Percentiles rank a stretch among this genome's conserved stretches.
Evolutionary conservation across 1,284 basidiomycete species (phyloP).

Genomic region (Malassezia caprae): DNA sequence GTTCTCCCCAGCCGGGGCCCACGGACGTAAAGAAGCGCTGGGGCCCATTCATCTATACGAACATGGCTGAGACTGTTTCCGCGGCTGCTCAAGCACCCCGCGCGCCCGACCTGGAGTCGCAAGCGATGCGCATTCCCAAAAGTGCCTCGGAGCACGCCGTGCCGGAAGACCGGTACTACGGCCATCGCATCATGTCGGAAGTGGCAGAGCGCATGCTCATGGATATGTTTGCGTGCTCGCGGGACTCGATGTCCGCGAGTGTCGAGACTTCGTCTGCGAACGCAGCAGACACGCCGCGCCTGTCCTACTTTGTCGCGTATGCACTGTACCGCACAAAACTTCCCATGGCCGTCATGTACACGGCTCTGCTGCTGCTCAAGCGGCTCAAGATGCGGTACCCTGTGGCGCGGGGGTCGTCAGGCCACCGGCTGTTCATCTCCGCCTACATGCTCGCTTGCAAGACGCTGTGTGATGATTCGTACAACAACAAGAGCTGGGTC

Average conservation of each 20-base stretch:
- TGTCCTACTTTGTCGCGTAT: conserved; percentile 47
- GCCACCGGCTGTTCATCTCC: conserved; percentile 48
- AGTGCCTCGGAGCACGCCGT: not conserved
- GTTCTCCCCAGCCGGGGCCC: not conserved
- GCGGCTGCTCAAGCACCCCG: not conserved
- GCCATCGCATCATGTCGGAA: conserved; percentile 10
- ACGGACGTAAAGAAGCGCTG: not conserved
- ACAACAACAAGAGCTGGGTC: conserved; percentile 48
- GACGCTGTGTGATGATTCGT: conserved; percentile 46
- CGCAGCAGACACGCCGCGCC: conserved; percentile 24
- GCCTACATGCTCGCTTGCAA: conserved; percentile 48
- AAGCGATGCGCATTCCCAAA: conserved; percentile 8
- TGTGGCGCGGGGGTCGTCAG: conserved; percentile 45
- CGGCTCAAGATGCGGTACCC: conserved; percentile 46
- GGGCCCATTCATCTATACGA: not conserved
- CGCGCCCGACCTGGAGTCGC: conserved; percentile 6
- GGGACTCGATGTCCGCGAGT: conserved; percentile 13
- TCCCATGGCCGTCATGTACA: conserved; percentile 40
- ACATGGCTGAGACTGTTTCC: not conserved
- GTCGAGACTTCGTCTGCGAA: not conserved
- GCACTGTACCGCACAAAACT: conserved; percentile 46
- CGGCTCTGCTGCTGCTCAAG: conserved; percentile 41
- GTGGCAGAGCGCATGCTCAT: conserved; percentile 14
- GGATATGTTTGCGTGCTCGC: conserved; percentile 8
- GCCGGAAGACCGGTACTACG: conserved; percentile 9